Percentiles rank a stretch among this genome's conserved stretches.
These are phyloP conservation scores for Raphanus sativus DNA, from an alignment of 345 rosid species.

Conservation along the genomic window DNA sequence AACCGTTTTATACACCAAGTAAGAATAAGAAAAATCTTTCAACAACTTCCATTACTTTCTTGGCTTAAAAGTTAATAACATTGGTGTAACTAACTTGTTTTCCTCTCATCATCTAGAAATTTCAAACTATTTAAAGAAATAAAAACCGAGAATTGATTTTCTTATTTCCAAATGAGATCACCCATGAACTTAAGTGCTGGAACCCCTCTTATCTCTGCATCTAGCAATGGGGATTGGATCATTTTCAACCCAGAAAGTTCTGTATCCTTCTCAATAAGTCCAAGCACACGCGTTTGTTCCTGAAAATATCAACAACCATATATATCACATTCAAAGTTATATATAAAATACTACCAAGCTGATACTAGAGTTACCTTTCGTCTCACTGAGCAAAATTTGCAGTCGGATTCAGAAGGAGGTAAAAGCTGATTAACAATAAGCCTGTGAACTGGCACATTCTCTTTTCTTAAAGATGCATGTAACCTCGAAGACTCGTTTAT, in stretches of 20 bases:
- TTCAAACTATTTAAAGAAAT: background rate
- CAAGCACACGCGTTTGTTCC: slow-evolving; percentile 65
- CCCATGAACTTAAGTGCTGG: slow-evolving; percentile 83
- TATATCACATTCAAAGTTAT: slow-evolving; percentile 10
- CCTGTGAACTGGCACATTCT: slow-evolving; percentile 61
- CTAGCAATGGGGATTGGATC: slow-evolving; percentile 57
- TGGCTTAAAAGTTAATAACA: slow-evolving; percentile 23
- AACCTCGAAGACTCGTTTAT: slow-evolving; percentile 75
- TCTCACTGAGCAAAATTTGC: slow-evolving; percentile 67
- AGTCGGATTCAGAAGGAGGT: slow-evolving; percentile 58
- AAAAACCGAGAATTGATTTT: background rate
- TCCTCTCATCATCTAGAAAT: slow-evolving; percentile 17
- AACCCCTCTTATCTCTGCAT: slow-evolving; percentile 79
- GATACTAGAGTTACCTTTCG: slow-evolving; percentile 52
- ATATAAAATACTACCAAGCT: slow-evolving; percentile 4
- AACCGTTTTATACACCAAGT: slow-evolving; percentile 17
- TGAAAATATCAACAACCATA: slow-evolving; percentile 37
- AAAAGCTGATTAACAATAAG: slow-evolving; percentile 72
- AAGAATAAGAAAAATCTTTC: slow-evolving; percentile 13
- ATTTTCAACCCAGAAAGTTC: slow-evolving; percentile 55
- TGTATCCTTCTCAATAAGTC: slow-evolving; percentile 49
- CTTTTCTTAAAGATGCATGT: slow-evolving; percentile 63
- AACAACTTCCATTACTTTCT: slow-evolving; percentile 18
- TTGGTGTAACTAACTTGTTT: slow-evolving; percentile 5
- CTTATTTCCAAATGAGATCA: slow-evolving; percentile 16